Percentiles rank a stretch among this genome's conserved stretches.
These are phyloP conservation scores for Candida broadrunensis DNA, from an alignment of 805 yeast genomes.

Conservation along the genomic window DNA sequence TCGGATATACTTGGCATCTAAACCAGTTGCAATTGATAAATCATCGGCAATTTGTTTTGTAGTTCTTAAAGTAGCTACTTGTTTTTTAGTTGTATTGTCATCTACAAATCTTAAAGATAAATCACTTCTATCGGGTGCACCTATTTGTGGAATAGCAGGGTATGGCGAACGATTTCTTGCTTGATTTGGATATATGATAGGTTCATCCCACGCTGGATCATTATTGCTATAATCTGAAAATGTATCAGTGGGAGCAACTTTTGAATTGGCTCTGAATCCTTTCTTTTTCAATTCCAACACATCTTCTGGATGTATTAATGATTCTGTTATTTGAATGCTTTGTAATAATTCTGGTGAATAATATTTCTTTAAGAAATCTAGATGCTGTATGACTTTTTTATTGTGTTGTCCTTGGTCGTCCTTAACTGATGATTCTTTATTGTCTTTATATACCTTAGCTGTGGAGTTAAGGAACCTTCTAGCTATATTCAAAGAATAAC, in stretches of 20 bases:
- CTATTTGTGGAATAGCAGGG: conserved; percentile 54
- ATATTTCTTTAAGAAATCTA: conserved; percentile 63
- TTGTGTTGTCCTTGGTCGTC: neutral
- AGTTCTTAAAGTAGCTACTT: conserved; percentile 12
- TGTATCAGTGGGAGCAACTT: conserved; percentile 64
- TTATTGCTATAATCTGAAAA: conserved; percentile 66
- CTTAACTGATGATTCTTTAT: neutral
- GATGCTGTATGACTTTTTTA: conserved; percentile 37
- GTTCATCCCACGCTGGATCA: conserved; percentile 77
- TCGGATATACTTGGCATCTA: conserved; percentile 58
- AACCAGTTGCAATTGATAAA: conserved; percentile 63
- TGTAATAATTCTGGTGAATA: conserved; percentile 81
- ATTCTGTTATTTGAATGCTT: conserved; percentile 78
- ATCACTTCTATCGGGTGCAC: conserved; percentile 49
- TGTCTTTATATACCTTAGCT: neutral
- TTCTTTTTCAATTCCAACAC: conserved; percentile 38
- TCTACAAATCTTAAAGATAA: conserved; percentile 34
- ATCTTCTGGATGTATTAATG: conserved; percentile 64
- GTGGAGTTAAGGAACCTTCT: neutral
- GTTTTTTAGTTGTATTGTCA: conserved; percentile 8
- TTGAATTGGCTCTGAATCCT: conserved; percentile 30
- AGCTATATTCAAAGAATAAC: no score
- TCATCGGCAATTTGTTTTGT: conserved; percentile 45
- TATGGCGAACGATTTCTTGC: conserved; percentile 49
- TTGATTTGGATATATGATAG: conserved; percentile 49